Conservation (phyloP, 2,329 filamentous ascomycete genomes). For the Aspergillus niger region DNA sequence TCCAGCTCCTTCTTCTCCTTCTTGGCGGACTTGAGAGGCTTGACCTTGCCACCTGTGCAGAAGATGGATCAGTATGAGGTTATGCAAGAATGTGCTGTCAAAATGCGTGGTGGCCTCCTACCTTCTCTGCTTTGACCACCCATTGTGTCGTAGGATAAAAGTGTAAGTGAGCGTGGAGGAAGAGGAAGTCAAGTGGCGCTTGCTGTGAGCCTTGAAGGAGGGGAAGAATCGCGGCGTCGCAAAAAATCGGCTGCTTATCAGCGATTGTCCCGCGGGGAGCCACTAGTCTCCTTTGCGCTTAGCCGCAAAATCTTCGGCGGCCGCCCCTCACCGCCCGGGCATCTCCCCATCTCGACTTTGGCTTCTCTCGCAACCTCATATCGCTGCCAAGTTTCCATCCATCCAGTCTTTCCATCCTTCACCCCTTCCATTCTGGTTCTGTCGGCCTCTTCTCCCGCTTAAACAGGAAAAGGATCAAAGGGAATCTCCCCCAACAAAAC, state of each 20-base stretch:
- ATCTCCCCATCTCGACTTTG: slow-evolving; percentile 1
- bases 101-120: slow-evolving; percentile 26
- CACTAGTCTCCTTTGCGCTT: slow-evolving; percentile 21
- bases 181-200: slow-evolving; percentile 11
- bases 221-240: slow-evolving; percentile 10
- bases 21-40: slow-evolving; percentile 87
- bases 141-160: slow-evolving; percentile 51
- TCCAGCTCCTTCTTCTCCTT: slow-evolving; percentile 80
- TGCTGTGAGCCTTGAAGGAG: slow-evolving; percentile 23
- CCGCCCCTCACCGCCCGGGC: slow-evolving; percentile 17
- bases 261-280: slow-evolving; percentile 22
- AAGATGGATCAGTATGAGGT: slow-evolving; percentile 1
- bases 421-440: slow-evolving; percentile 1
- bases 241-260: slow-evolving; percentile 25
- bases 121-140: slow-evolving; percentile 69
- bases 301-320: slow-evolving; percentile 21
- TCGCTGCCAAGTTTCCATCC: slow-evolving; percentile 13
- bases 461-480: not conserved
- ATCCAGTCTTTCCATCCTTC: slow-evolving; percentile 7
- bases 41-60: slow-evolving; percentile 71
- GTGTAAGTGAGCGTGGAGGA: slow-evolving; percentile 4
- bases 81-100: not conserved
- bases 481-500: not conserved
- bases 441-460: not conserved
- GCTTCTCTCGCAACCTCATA: slow-evolving; percentile 1